Evolutionary conservation across 306 rosid species (phyloP), one percentile per base, ranked within the genome.

Genomic region (Trichosanthes cucumerina): DNA sequence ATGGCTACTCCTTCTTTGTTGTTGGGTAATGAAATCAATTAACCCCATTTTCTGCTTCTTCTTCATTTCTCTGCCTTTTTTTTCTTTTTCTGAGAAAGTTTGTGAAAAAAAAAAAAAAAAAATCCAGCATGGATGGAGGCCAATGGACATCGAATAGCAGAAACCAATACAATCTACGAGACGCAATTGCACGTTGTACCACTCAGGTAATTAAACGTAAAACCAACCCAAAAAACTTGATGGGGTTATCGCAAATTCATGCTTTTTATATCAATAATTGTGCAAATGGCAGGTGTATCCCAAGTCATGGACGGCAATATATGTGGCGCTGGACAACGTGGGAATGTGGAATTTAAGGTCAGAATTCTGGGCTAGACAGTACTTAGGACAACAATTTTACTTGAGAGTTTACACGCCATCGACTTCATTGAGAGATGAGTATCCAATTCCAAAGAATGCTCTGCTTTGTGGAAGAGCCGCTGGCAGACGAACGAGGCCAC

Each of bases 321-420:
- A 92, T 78, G 78, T 95, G 78, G 89, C 97, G 1, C 93, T 95
- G 18, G 99, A 95, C 83, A 95, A 95, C 70, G 99, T 95, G 76
- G 99, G 99, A 54, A 95, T 95, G 97, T 95, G 99, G 99, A 91
- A 95, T 89, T 58, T 95, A 86, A 89, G 99, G 91, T 33, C 90
- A 7, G 99, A 95, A 90, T 92, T 82, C 73, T 95, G 99, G 99
- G 99, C 93, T 28, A 82, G 97, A 63, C 99, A 95, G 10, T 95
- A 92, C 83, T 90, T 95, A 2, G 97, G 97, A 5, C 97, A 92
- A 62, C 99, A 95, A 69, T 78, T 95, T 63, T 95, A 95, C 80
- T 60, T 95, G 82, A 96, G 97, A 12, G 99, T 95, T 72, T 92
- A 89, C 64, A 95, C 99, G 6, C 0, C 86, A 13, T 82, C 99